Percentiles rank a stretch among this genome's conserved stretches.
These are phyloP conservation scores for Aquilaria yunnanensis DNA, from an alignment of 345 rosid genomes.

Conservation along the genomic window DNA sequence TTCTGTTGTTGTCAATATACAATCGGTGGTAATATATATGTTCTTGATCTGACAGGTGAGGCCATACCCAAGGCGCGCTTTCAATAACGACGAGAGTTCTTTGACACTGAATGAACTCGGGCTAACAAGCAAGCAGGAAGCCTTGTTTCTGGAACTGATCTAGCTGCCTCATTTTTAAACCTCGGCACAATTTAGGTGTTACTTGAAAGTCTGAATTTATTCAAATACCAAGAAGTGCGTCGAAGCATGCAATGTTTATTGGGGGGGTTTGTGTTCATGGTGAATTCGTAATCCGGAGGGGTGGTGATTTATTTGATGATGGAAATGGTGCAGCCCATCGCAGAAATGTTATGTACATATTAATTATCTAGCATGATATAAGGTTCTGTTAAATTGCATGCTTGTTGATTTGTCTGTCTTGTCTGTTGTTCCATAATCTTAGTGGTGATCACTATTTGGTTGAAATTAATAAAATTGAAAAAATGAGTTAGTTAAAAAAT, in stretches of 20 bases:
- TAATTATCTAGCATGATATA: not conserved
- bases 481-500: no score
- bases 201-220: conserved; percentile 5
- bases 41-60: conserved; percentile 60
- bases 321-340: conserved; percentile 5
- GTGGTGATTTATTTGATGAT: conserved; percentile 7
- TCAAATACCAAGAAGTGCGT: conserved; percentile 5
- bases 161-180: conserved; percentile 16
- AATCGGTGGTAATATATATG: not conserved
- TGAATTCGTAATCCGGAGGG: conserved; percentile 9
- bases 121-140: conserved; percentile 90
- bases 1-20: no score
- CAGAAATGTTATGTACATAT: conserved; percentile 10
- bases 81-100: conserved; percentile 64
- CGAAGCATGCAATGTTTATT: not conserved
- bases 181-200: conserved; percentile 4
- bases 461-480: no score
- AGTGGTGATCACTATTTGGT: no score
- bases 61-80: conserved; percentile 95
- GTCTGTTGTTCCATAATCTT: no score
- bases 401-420: no score
- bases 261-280: conserved; percentile 3
- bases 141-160: conserved; percentile 85
- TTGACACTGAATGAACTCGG: conserved; percentile 79
- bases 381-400: not conserved